Evolutionary conservation across 1,284 basidiomycete genomes (phyloP), one percentile per base, ranked within the genome.

Genomic region (Fomitopsis palustris): DNA sequence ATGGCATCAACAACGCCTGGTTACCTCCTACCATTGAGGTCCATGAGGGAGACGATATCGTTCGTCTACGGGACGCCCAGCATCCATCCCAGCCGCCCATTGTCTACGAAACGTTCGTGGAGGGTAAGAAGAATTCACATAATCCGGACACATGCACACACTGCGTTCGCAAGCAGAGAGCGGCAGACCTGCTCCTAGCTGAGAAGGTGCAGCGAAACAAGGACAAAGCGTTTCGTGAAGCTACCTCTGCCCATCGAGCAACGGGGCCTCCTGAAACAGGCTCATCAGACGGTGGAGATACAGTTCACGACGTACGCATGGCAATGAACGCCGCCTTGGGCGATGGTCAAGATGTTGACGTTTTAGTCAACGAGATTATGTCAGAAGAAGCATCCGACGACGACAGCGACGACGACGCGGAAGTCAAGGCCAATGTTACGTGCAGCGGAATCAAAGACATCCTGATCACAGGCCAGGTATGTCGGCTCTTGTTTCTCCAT

Each of bases 361-460:
- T 60, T 19, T 35, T 67, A 38, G 54, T 68, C 53, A 62, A 68
- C 8, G 61, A 61, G 23, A 62, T 70, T 56, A 57, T 54, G 58
- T 43, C 37, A 56, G 56, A 21, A 56, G 60, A 8, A 56, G 66
- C 53, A 56, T 21, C 49, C 16, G 35, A n/a, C 31, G 58, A 49
- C 56, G 56, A 53, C 49, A 56, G 49, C 57, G 56, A 53, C 53
- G 43, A 56, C 52, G 53, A 59, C 53, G 63, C 64, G 43, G 55
- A 63, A 25, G 8, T 54, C 53, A 58, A 27, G 45, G 53, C 9
- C 21, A 19, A 31, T 31, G 42, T n/a, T 21, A 60, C 57, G 16
- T 87, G 86, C 59, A 66, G 71, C 31, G 85, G 84, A 1, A 76
- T 83, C 16, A 72, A 72, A 45, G 87, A 88, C 59, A 79, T 84